These are phyloP conservation scores for Apiotrichum sp. DNA, from an alignment of 1,284 basidiomycete genomes.

Conservation along the genomic window DNA sequence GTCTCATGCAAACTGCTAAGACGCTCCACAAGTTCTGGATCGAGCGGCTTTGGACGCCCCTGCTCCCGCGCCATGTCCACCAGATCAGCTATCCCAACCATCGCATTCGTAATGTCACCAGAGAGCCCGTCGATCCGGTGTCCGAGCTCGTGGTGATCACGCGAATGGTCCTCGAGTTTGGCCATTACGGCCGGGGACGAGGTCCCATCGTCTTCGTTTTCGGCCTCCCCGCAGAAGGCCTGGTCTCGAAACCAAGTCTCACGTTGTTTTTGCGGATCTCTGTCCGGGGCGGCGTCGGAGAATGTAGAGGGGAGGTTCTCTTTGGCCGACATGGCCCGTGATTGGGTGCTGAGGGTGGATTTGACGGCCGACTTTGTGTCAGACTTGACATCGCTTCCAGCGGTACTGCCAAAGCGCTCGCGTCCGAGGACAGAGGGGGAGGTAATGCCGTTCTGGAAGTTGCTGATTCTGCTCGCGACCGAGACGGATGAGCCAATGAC, in stretches of 20 bases:
- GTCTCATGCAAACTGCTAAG: slow-evolving; percentile 1
- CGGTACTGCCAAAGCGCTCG: not conserved
- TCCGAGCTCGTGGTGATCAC: slow-evolving; percentile 20
- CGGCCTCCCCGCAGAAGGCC: slow-evolving; percentile 15
- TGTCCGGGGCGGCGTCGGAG: too few relatives aligned
- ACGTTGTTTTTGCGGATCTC: too few relatives aligned
- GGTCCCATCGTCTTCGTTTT: not conserved
- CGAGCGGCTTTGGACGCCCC: slow-evolving; percentile 36
- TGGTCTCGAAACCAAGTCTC: slow-evolving; percentile 4
- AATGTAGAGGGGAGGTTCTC: too few relatives aligned
- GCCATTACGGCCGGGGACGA: slow-evolving; percentile 14
- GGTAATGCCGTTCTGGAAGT: too few relatives aligned
- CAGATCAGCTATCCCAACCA: not conserved
- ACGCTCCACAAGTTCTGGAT: slow-evolving; percentile 41
- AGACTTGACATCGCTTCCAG: not conserved
- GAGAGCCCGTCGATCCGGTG: slow-evolving; percentile 27
- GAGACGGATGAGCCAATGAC: not conserved
- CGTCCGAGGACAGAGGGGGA: not conserved
- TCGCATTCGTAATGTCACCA: slow-evolving; percentile 19
- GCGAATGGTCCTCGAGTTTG: slow-evolving; percentile 25
- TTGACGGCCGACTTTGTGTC: not conserved
- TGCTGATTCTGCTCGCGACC: too few relatives aligned
- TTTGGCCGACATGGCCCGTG: too few relatives aligned
- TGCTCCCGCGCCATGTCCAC: not conserved
- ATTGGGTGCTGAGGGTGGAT: too few relatives aligned